Conservation (phyloP, 176 grass and related monocot genomes). For the Triticum dicoccoides region DNA sequence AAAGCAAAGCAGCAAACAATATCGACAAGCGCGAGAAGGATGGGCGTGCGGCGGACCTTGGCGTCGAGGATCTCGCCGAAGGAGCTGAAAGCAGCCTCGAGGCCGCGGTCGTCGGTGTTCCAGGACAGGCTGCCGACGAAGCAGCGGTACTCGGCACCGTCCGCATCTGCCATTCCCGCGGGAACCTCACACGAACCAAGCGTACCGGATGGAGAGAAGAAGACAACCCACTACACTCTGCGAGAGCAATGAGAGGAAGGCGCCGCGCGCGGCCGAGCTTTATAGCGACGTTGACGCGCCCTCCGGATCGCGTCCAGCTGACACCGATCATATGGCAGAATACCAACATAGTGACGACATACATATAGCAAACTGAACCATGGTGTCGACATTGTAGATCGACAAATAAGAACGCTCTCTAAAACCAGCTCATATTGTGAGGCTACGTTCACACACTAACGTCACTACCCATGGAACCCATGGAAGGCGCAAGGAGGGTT, state of each 20-base stretch:
- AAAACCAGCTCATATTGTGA: no score
- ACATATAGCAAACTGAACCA: not conserved
- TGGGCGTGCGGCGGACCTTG: constrained; percentile 38
- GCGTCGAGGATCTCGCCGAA: constrained; percentile 88
- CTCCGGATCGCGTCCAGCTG: not conserved
- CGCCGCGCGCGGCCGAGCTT: not conserved
- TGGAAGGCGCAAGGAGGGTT: not conserved
- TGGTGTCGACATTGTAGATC: not conserved
- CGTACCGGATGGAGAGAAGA: not conserved
- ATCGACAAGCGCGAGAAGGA: not conserved
- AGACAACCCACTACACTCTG: not conserved
- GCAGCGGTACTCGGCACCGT: constrained; percentile 78
- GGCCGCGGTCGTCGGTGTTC: constrained; percentile 71
- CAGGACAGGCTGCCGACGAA: constrained; percentile 88
- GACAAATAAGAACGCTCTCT: no score
- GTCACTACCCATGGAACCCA: not conserved
- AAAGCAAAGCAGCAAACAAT: not conserved
- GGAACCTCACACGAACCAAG: not conserved
- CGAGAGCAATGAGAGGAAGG: not conserved
- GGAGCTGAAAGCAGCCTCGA: constrained; percentile 62
- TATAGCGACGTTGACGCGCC: not conserved
- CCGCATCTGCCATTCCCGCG: constrained; percentile 50
- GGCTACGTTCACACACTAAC: not conserved
- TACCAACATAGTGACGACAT: not conserved
- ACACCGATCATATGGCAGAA: not conserved